Evolutionary conservation across 225 moss, liverwort and hornwort genomes (phyloP), one percentile per base, ranked within the genome.

Genomic region (Takakia lepidozioides): DNA sequence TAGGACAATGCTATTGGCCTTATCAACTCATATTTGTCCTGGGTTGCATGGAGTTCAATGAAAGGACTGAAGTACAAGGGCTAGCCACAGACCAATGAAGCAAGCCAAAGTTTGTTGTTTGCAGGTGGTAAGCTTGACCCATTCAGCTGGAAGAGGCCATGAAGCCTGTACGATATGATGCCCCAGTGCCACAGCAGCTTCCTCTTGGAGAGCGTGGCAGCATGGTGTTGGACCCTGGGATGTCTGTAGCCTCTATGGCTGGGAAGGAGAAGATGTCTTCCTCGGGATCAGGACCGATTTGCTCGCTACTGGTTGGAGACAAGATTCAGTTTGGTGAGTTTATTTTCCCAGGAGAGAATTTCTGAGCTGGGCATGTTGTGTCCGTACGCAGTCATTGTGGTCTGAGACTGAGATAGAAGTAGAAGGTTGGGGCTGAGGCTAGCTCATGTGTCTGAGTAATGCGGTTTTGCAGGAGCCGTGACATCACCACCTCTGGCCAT

Each of bases 101-200:
- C 43, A 17, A 17, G 16, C 18, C 6, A 8, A 41, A 29, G 22
- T 43, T 15, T 27, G 17, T 41, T 10, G 46, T 22, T 54, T 67
- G 49, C 82, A 98, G 95, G 95, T 98, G 49, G 95, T 98, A 54
- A 90, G 95, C 59, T 67, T 93, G 45, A 93, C 90, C 47, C 95
- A 89, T 90, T 70, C 93, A 95, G 58, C 79, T 90, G 43, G 95
- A 98, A 65, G 95, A 98, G 69, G 87, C 90, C 6, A 98, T 90
- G 91, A 91, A 85, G 64, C 87, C 87, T n/a, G 77, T 69, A 43
- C 80, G 90, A 46, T 91, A 71, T 58, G 95, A 91, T 51, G 57
- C 77, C 28, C 75, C 87, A 29, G 73, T 69, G 25, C 63, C 82
- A 38, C 90, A 90, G 62, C 89, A 90, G 56, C 60, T 78, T 34